Conservation (phyloP, 805 yeast genomes). For the Ogataea kodamae region DNA sequence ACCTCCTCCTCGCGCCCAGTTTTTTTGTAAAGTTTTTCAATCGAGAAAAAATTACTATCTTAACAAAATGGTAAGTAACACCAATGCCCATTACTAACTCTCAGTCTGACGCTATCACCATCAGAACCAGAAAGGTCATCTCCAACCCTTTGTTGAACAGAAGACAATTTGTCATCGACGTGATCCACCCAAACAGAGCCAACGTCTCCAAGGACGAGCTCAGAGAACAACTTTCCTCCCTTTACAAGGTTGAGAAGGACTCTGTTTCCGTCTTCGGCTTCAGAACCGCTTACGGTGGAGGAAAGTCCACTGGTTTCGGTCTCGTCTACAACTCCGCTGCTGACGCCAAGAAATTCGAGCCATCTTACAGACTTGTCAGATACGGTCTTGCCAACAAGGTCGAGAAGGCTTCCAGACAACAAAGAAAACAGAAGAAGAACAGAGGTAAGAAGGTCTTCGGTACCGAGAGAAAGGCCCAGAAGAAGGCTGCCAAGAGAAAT, state of each 20-base stretch:
- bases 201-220: slow-evolving; percentile 99
- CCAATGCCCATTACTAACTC: slow-evolving; percentile 8
- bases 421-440: slow-evolving; percentile 99
- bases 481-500: slow-evolving; percentile 86
- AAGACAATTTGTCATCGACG: slow-evolving; percentile 99
- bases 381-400: slow-evolving; percentile 95
- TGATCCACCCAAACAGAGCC: slow-evolving; percentile 98
- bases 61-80: slow-evolving; percentile 16
- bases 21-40: slow-evolving; percentile 12
- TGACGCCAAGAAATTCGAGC: slow-evolving; percentile 98
- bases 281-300: slow-evolving; percentile 99
- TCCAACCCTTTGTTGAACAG: slow-evolving; percentile 98
- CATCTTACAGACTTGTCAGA: slow-evolving; percentile 98
- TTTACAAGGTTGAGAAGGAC: slow-evolving; percentile 65
- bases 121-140: slow-evolving; percentile 99
- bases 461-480: slow-evolving; percentile 93
- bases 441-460: slow-evolving; percentile 99
- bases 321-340: slow-evolving; percentile 96
- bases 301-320: slow-evolving; percentile 99
- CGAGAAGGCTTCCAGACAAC: slow-evolving; percentile 98
- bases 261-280: slow-evolving; percentile 93
- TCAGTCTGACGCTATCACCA: slow-evolving; percentile 98
- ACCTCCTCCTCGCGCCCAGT: slow-evolving; percentile 10
- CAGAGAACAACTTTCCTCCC: slow-evolving; percentile 66
- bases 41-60: slow-evolving; percentile 12